Evolutionary conservation across 192 early-diverging fungal genomes (phyloP), one percentile per base, ranked within the genome.

Genomic region (Backusella circina): DNA sequence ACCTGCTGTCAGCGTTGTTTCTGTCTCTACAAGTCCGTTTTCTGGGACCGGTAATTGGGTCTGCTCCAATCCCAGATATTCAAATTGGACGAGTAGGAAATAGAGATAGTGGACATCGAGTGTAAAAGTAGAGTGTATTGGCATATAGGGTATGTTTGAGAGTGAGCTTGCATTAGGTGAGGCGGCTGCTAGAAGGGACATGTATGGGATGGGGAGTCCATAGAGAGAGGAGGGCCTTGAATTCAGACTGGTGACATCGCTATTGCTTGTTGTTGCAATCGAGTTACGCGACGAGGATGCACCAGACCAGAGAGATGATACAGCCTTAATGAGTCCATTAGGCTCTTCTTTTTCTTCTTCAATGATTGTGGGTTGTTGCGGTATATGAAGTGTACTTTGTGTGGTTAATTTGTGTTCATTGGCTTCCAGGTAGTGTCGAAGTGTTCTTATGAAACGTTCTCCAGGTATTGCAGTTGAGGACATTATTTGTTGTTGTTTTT

Each of bases 371-470:
- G 31, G 28, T 7, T 31, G 31, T 15, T 32, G 44, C 64, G 50
- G 67, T 35, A 44, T 36, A 15, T 67, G 50, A 31, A 51, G 32
- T 16, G 37, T 13, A 31, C 64, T 31, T 54, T 32, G 50, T 15
- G 50, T 23, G 5, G 81, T 67, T n/a, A 89, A 75, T n/a, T 79
- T 74, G 32, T 79, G 70, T 65, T 87, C 83, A 72, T 89, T 89
- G 6, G 83, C 69, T 57, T 85, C 86, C 26, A 89, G 68, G 61
- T 87, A 87, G 37, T 89, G 88, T 30, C 84, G 78, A 13, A 89
- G 71, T 13, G 84, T 89, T 73, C 88, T 84, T 68, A 89, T 76
- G 75, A 84, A 89, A 73, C 85, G 82, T 67, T 89, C 88, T 73
- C 84, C 83, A 47, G 79, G 61, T 64, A 86, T 74, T 31, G 69